phyloP scores from a whole-genome alignment of 1,139 yeast genomes.

The Nakaseomyces nivariensis region DNA sequence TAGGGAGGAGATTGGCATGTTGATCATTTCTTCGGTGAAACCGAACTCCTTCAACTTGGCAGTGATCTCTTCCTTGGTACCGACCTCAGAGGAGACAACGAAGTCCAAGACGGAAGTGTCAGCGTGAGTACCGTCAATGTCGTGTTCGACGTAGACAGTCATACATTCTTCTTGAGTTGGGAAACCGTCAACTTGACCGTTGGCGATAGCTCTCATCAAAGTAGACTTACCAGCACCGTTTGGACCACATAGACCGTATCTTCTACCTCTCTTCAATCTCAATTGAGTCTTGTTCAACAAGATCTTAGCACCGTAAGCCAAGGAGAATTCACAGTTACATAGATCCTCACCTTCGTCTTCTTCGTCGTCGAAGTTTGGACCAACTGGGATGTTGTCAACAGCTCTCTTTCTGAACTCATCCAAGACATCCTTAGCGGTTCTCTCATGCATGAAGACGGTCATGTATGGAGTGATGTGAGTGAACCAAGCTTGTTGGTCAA shows the following conservation, averaged over 20 bases:
- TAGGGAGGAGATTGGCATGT: slow-evolving; percentile 87
- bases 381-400: slow-evolving; percentile 94
- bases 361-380: slow-evolving; percentile 94
- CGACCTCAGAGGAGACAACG: slow-evolving; percentile 80
- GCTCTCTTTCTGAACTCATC: slow-evolving; percentile 95
- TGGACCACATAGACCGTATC: slow-evolving; percentile 99
- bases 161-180: slow-evolving; percentile 97
- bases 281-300: slow-evolving; percentile 98
- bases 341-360: slow-evolving; percentile 99
- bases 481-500: slow-evolving; percentile 87
- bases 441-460: slow-evolving; percentile 91
- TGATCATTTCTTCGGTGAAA: slow-evolving; percentile 85
- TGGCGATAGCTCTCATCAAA: slow-evolving; percentile 98
- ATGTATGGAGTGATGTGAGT: slow-evolving; percentile 84
- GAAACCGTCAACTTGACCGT: slow-evolving; percentile 99
- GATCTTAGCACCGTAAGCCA: slow-evolving; percentile 99
- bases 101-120: slow-evolving; percentile 88
- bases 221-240: slow-evolving; percentile 99
- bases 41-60: slow-evolving; percentile 77
- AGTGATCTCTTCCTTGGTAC: slow-evolving; percentile 59
- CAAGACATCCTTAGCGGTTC: slow-evolving; percentile 79
- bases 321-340: slow-evolving; percentile 99
- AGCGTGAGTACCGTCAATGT: slow-evolving; percentile 95
- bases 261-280: slow-evolving; percentile 98
- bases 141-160: slow-evolving; percentile 99